Conservation (phyloP, 108 stramenopile genomes). For the Nitzschia sp. region DNA sequence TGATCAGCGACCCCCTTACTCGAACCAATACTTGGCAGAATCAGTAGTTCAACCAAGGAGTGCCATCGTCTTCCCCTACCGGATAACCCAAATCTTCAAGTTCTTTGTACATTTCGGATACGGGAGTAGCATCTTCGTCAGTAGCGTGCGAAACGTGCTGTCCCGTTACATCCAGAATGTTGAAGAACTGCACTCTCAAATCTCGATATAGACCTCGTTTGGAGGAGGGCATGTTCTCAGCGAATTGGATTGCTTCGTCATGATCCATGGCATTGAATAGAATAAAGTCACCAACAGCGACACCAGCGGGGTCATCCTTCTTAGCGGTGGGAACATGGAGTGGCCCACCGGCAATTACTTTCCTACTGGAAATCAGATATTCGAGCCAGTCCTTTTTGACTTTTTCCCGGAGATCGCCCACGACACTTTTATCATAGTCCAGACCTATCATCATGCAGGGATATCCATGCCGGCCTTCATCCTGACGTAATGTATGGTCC, state of each 20-base stretch:
- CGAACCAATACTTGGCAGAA: too few species aligned
- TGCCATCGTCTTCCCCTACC: conserved; percentile 63
- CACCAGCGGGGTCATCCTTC: conserved; percentile 68
- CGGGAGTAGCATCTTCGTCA: conserved; percentile 39
- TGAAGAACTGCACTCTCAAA: conserved; percentile 75
- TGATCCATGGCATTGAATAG: conserved; percentile 79
- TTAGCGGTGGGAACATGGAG: conserved; percentile 69
- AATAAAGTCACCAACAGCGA: conserved; percentile 69
- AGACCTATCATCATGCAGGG: conserved; percentile 66
- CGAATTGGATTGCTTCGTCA: conserved; percentile 77
- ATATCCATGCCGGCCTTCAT: conserved; percentile 75
- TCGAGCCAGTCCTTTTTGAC: conserved; percentile 50
- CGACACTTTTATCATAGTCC: conserved; percentile 55
- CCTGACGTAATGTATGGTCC: conserved; percentile 70
- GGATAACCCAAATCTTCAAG: conserved; percentile 84
- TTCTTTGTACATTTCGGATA: conserved; percentile 79
- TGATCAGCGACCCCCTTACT: too few species aligned
- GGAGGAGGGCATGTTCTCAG: conserved; percentile 68
- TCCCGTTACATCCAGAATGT: conserved; percentile 77
- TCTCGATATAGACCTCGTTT: conserved; percentile 71
- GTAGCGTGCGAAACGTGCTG: conserved; percentile 80
- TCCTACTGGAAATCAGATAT: conserved; percentile 72
- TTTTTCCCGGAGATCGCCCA: conserved; percentile 50
- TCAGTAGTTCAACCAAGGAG: conserved; percentile 83
- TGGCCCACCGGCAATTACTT: conserved; percentile 71